Base-by-base conservation (phyloP, 257 asterid genomes). In the Mitragyna speciosa region DNA sequence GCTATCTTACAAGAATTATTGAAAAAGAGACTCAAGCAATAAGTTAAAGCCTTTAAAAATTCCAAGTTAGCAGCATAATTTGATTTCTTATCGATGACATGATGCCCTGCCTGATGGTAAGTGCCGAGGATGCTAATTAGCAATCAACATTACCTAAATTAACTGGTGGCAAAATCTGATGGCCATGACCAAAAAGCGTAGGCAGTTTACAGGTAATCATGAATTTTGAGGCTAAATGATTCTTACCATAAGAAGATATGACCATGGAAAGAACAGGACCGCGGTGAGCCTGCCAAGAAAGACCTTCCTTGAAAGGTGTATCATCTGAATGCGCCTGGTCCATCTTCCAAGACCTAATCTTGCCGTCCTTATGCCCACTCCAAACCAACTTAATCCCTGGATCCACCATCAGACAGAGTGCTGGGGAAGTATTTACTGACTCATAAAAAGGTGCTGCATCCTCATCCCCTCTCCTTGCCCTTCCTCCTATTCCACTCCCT, bases 311-410 rank as follows among this genome's bases (percentile, higher is more conserved):
- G 80, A 94, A 90, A 81, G 85, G 84, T 49, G 83, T 71, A 36
- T 89, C 94, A 28, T 84, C 89, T 15, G 96, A 85, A 87, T 86
- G 84, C 61, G 89, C 69, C 66, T 86, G 89, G 81, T 93, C 96
- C 92, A 90, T 91, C 88, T 84, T 96, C 99, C 99, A 96, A 17
- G 96, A 90, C 82, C 95, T 86, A 41, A 94, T 89, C 86, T 85
- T 94, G 36, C 99, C 98, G 79, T 96, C 99, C 88, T 91, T 96
- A 56, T 96, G 99, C 64, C 97, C 99, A 58, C 97, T 96, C 97
- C 97, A 96, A 41, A 96, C 92, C 79, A 92, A 79, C 85, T 90
- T 87, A 81, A 90, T 86, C 33, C 98, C 98, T 15, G 79, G 86
- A 91, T 96, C 99, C 59, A 92, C 94, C 86, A 89, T 84, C 81